These are phyloP conservation scores for Malassezia obtusa DNA, from an alignment of 1,284 basidiomycete species.

Conservation along the genomic window DNA sequence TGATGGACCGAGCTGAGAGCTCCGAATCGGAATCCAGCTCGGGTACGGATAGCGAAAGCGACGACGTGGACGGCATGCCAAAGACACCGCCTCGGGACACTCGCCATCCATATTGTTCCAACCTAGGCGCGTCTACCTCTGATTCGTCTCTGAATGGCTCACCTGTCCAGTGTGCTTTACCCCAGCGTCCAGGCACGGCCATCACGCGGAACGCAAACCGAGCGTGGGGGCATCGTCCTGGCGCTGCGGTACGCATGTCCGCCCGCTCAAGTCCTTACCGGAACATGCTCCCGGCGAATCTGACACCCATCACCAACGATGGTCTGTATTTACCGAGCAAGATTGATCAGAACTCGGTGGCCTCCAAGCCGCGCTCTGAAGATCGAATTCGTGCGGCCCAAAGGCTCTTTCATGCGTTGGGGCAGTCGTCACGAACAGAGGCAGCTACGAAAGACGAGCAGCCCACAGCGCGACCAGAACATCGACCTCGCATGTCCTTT, in stretches of 20 bases:
- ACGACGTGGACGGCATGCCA: too few species aligned
- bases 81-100: too few species aligned
- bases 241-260: not conserved
- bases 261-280: not conserved
- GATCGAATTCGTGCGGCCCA: constrained; percentile 14
- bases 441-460: too few species aligned
- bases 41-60: not conserved
- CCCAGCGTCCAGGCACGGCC: constrained; percentile 10
- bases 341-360: too few species aligned
- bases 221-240: not conserved
- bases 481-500: constrained; percentile 6
- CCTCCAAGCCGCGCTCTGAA: constrained; percentile 4
- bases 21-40: not conserved
- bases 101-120: too few species aligned
- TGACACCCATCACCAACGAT: constrained; percentile 7
- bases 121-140: too few species aligned
- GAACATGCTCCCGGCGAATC: not conserved
- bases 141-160: not conserved
- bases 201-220: constrained; percentile 4
- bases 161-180: not conserved
- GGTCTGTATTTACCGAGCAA: not conserved
- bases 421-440: not conserved
- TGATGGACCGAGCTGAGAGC: not conserved
- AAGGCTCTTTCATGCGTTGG: constrained; percentile 11
- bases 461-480: not conserved